Evolutionary conservation across 371 early-diverging fungal genomes (phyloP).

Genomic region (Mucor lusitanicus): DNA sequence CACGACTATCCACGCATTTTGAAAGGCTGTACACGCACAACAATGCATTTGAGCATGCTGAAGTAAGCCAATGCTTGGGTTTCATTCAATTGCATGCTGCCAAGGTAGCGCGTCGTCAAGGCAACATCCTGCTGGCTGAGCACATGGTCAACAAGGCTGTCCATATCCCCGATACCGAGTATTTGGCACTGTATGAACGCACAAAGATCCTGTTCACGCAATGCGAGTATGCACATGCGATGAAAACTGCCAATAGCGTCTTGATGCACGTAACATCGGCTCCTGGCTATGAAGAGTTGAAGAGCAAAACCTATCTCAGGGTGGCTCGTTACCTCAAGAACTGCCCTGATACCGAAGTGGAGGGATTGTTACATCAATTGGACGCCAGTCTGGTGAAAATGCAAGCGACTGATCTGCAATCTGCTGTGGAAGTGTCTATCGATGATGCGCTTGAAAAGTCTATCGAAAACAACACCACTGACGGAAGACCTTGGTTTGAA

Average conservation of each 20-base stretch:
- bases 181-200: conserved; percentile 30
- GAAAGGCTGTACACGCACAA: conserved; percentile 2
- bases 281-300: conserved; percentile 12
- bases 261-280: conserved; percentile 8
- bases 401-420: conserved; percentile 17
- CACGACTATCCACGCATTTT: conserved; percentile 20
- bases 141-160: conserved; percentile 17
- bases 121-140: conserved; percentile 25
- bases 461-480: conserved; percentile 21
- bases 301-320: conserved; percentile 31
- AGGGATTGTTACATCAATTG: neutral
- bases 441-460: conserved; percentile 32
- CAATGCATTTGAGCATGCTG: neutral
- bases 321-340: conserved; percentile 31
- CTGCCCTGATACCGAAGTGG: conserved; percentile 17
- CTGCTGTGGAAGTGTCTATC: conserved; percentile 30
- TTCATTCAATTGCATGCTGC: conserved; percentile 26
- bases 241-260: conserved; percentile 20
- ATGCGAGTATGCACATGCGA: conserved; percentile 19
- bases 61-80: neutral
- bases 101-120: conserved; percentile 34
- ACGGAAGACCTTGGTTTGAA: conserved; percentile 64
- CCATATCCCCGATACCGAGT: conserved; percentile 10
- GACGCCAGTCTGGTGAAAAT: conserved; percentile 2
- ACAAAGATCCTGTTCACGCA: conserved; percentile 24